Base-by-base conservation (phyloP, 176 grass and related monocot genomes). In the Coix lacrymajobi region DNA sequence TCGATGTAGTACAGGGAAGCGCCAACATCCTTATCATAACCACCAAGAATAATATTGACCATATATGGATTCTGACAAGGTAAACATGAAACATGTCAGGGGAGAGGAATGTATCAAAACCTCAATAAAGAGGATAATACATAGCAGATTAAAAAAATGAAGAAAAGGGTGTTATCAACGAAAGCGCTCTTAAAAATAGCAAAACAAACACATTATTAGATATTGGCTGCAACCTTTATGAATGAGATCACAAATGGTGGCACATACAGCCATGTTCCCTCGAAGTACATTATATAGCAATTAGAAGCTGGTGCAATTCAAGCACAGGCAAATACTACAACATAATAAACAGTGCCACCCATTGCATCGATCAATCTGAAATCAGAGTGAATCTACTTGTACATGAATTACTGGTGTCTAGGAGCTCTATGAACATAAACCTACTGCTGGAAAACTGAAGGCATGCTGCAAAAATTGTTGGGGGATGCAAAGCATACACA, bases 1-100 rank as follows among this genome's bases (percentile, higher is more conserved):
- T 96, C 96, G 0, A 99, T 96, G 74, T 99, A 96, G 76, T 94
- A 96, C 75, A 99, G 56, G 26, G 96, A 99, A n/a, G 93, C 83
- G 0, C 96, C 93, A 45, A 85, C 79, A 40, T 90, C 85, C 79
- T 93, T 84, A 74, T 99, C 93, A 13, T 94, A 99, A 36, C 96
- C 96, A 41, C 93, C 96, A 14, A 99, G 89, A 65, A 99, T 76
- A 30, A 94, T 64, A 62, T 96, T 99, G 12, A 99, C 93, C 9
- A 67, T 89, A 74, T 96, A 99, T 4, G 96, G 96, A 68, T 94
- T 99, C 93, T 99, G 87, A 24, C 11, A 63, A 24, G 44, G 73
- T 34, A 28, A 73, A 83, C 48, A 82, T 46, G 29, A 65, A 30
- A 79, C 4, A 77, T 22, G 30, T 69, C 46, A 82, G 11, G 11